phyloP scores from a whole-genome alignment of 2,329 filamentous ascomycete genomes.

The Pseudocercospora eumusae region DNA sequence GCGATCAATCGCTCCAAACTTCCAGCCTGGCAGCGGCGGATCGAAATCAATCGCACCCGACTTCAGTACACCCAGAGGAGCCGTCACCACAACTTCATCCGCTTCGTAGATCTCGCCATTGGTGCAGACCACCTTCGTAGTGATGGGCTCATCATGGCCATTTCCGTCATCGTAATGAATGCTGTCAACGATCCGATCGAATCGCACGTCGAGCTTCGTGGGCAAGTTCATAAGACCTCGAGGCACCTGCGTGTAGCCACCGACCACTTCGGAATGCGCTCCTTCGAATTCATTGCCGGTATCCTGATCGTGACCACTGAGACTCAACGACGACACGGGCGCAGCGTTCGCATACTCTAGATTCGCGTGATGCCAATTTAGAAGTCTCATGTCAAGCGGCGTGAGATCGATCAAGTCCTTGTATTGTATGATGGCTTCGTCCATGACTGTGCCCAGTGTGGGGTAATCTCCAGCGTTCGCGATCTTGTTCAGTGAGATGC shows the following conservation, averaged over 20 bases:
- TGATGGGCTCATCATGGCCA: slow-evolving; percentile 41
- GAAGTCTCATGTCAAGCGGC: slow-evolving; percentile 80
- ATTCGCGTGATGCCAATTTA: slow-evolving; percentile 99
- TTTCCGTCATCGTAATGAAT: slow-evolving; percentile 60
- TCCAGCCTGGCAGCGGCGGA: slow-evolving; percentile 87
- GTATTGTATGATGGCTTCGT: slow-evolving; percentile 88
- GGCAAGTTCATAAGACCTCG: slow-evolving; percentile 80
- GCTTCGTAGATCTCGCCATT: slow-evolving; percentile 76
- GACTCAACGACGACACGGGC: slow-evolving; percentile 81
- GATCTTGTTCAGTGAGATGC: slow-evolving; percentile 65
- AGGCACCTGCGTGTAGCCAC: slow-evolving; percentile 92
- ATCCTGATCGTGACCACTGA: slow-evolving; percentile 94
- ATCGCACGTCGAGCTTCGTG: slow-evolving; percentile 72
- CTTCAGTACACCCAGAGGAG: slow-evolving; percentile 89
- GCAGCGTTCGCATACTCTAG: slow-evolving; percentile 96
- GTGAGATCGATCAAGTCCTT: slow-evolving; percentile 78
- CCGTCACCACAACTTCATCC: slow-evolving; percentile 88
- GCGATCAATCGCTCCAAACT: slow-evolving; percentile 73
- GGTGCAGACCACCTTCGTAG: slow-evolving; percentile 69
- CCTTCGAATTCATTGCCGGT: slow-evolving; percentile 97
- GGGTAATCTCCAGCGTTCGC: slow-evolving; percentile 63
- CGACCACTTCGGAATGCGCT: slow-evolving; percentile 86
- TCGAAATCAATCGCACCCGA: slow-evolving; percentile 78
- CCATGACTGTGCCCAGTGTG: slow-evolving; percentile 86
- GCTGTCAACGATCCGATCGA: slow-evolving; percentile 69